Base-by-base conservation (phyloP, 352 stramenopile genomes). In the Elongisporangium prolatum region DNA sequence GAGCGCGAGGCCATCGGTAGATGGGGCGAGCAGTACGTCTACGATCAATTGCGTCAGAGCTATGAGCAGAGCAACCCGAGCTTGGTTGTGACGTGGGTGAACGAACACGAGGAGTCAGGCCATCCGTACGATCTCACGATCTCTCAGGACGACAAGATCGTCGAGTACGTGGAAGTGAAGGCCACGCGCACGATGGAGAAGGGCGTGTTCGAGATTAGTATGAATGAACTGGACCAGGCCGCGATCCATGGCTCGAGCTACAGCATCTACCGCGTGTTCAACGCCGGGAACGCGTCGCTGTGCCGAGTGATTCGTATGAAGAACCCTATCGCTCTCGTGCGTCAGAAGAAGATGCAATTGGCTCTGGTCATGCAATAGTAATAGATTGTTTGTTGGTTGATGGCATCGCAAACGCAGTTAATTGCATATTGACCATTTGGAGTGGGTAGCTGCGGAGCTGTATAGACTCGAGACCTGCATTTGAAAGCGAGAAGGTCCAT, bases 141-240 rank as follows among this genome's bases (percentile, higher is more conserved):
- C 14, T 83, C 76, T 14, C 71, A 52, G 10, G 67, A 50, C 24
- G 77, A 72, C 21, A 73, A 68, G 25, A 65, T 89, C 37, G 68
- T 86, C 52, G 84, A 95, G 69, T 95, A 89, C 63, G 74, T 93
- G 25, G 86, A 95, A 60, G 86, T 95, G 48, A 95, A 95, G 56
- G 82, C 81, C 38, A 95, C 86, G 47, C 82, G 84, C 28, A 95
- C 84, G 20, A 91, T 89, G 76, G 86, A 95, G 64, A 95, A 95
- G 59, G 71, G 72, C 21, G 69, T 89, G 57, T 95, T 95, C 50
- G 86, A 95, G 78, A 95, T 95, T 66, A 93, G 82, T 56, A 89
- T 93, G 78, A 92, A 95, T 66, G 86, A 95, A 59, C 64, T 95
- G 60, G 84, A 95, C 64, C 77, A 91, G 54, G 86, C 86, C n/a